phyloP scores from a whole-genome alignment of 2,329 filamentous ascomycete species.

The Nakataea oryzae region DNA sequence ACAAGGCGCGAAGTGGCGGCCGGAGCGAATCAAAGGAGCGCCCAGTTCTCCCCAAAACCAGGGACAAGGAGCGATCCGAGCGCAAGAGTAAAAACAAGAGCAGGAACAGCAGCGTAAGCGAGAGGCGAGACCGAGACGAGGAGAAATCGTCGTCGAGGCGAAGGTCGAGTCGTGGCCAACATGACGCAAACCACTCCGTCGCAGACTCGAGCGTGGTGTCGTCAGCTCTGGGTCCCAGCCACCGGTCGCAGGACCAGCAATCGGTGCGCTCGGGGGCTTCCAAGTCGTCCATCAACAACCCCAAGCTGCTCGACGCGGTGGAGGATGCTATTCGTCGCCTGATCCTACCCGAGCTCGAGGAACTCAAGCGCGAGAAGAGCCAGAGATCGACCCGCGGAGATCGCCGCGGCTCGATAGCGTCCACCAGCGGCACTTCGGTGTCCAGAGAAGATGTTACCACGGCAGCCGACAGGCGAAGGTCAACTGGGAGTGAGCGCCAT shows the following conservation, averaged over 20 bases:
- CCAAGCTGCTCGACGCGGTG: slow-evolving; percentile 79
- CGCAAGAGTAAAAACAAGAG: slow-evolving; percentile 38
- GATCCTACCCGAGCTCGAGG: slow-evolving; percentile 84
- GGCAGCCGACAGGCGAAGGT: slow-evolving; percentile 51
- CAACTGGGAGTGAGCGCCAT: slow-evolving; percentile 43
- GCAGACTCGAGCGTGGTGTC: slow-evolving; percentile 45
- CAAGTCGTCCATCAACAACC: slow-evolving; percentile 78
- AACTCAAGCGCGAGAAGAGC: slow-evolving; percentile 82
- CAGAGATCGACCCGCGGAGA: slow-evolving; percentile 50
- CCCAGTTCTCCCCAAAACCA: slow-evolving; percentile 17
- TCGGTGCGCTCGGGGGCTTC: slow-evolving; percentile 40
- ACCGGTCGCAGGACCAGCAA: slow-evolving; percentile 44
- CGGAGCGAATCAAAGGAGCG: slow-evolving; percentile 32
- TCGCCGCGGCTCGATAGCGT: slow-evolving; percentile 53
- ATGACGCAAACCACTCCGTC: slow-evolving; percentile 41
- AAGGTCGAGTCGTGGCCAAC: slow-evolving; percentile 39
- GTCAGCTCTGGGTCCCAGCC: slow-evolving; percentile 40
- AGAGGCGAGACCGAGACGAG: slow-evolving; percentile 29
- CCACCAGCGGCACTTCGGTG: slow-evolving; percentile 42
- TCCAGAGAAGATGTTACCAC: slow-evolving; percentile 37
- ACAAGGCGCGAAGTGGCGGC: slow-evolving; percentile 33
- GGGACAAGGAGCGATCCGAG: slow-evolving; percentile 35
- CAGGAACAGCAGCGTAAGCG: slow-evolving; percentile 36
- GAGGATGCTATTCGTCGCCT: slow-evolving; percentile 86
- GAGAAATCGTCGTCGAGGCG: slow-evolving; percentile 30